Evolutionary conservation across 2,329 filamentous ascomycete genomes (phyloP), one percentile per base, ranked within the genome.

Genomic region (Penicillium sp.): DNA sequence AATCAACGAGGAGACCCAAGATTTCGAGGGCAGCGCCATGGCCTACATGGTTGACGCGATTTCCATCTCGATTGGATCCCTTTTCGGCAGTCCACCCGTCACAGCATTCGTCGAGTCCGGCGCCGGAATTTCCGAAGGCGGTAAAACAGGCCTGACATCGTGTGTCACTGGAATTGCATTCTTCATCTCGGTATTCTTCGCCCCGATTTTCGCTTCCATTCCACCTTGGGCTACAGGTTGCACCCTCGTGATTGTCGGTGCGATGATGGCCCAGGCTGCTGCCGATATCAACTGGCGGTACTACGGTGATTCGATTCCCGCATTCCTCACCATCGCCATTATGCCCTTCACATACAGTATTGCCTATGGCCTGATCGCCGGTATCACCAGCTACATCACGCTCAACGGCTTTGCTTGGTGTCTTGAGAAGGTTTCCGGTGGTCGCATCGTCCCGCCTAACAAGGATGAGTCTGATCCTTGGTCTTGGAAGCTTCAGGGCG

Each of bases 331-430:
- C 50, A 88, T 96, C 61, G 85, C 87, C 56, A 77, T 92, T 59
- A 95, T 96, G 91, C 91, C 91, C 0, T 94, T 95, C 76, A 92
- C 89, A 1, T 96, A 94, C 79, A 90, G 87, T 40, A 94, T 95
- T 68, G 90, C 91, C 13, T 90, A 95, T 68, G 91, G 91, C 47
- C 81, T 96, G 16, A 95, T 95, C 65, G 89, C 84, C 1, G 90
- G 91, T 51, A 88, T 95, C 67, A 81, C 87, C 67, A 85, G 85
- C 39, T 95, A 95, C 74, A 87, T 88, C 44, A 70, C 89, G 61
- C 82, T 96, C 75, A 95, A 96, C 75, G 84, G 81, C 0, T 69
- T 82, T 13, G 86, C 90, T 13, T 92, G 84, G 84, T 56, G 89
- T 47, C 75, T 95, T 64, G 86, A 89, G 72, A 81, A 84, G 70